Base-by-base conservation (phyloP, 495 filamentous ascomycete species). In the Clavariopsis aquatica region DNA sequence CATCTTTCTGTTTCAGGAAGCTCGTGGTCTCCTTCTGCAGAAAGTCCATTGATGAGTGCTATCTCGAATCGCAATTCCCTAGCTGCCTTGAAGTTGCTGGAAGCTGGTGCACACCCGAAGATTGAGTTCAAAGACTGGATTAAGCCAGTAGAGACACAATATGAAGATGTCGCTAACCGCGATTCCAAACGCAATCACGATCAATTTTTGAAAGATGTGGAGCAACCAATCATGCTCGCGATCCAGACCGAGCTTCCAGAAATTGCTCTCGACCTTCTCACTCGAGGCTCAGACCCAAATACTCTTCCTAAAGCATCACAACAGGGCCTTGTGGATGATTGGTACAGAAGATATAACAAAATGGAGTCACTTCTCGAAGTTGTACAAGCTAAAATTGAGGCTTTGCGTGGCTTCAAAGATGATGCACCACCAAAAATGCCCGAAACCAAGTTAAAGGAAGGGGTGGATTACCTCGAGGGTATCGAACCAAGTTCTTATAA, bases 181-280 rank as follows among this genome's bases (percentile, higher is more conserved):
- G 67, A 70, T 34, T 54, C 70, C 0, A 78, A 85, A 17, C 54
- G 71, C 1, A 83, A 83, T 46, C 60, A 80, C 49, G 65, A 70
- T 0, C 27, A 49, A 0, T 85, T 81, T 69, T 51, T 77, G 0
- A 20, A 68, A 9, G 56, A 57, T 15, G 57, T 78, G 0, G 72
- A 79, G 24, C 88, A 91, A 69, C 88, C 88, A 0, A 73, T 91
- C 31, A 69, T 89, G 2, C 52, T 79, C 5, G 88, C 88, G 0
- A 75, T 87, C 2, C 57, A 74, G 1, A 78, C 77, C 6, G 68
- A 81, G 10, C 69, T 84, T 36, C 84, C 84, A 0, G 66, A 77
- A 1, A 49, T 83, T 13, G 85, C 83, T 5, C 60, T 85, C 3
- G 78, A 82, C 22, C 75, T 93, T 4, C 69, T 92, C 0, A 72